Percentiles rank a stretch among this genome's conserved stretches.
Evolutionary conservation across 257 asterid genomes (phyloP).

Genomic region (Fraxinus quadrangulata): DNA sequence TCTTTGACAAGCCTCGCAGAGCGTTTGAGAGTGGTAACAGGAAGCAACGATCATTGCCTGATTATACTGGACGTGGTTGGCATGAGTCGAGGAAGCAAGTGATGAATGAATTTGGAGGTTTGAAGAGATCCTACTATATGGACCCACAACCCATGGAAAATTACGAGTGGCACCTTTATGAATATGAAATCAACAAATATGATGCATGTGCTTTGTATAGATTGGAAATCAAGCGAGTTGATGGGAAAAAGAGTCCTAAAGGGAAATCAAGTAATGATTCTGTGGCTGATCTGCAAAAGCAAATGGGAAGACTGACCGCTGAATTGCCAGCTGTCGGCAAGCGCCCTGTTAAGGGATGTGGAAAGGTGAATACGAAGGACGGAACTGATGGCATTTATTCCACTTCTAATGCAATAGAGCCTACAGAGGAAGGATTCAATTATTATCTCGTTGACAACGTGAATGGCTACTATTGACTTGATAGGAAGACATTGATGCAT

Average conservation of each 20-base stretch:
- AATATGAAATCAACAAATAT: conserved; percentile 73
- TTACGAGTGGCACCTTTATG: conserved; percentile 91
- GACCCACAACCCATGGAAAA: conserved; percentile 93
- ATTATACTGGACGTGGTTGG: conserved; percentile 97
- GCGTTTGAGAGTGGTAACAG: conserved; percentile 98
- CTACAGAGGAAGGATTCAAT: conserved; percentile 50
- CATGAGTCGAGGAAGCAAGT: conserved; percentile 96
- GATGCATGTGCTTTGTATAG: conserved; percentile 80
- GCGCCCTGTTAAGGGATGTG: conserved; percentile 50
- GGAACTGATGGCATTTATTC: conserved; percentile 31
- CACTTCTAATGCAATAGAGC: conserved; percentile 29
- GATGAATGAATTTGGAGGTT: conserved; percentile 80
- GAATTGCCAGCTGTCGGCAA: conserved; percentile 64
- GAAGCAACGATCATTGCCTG: conserved; percentile 95
- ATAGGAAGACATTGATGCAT: conserved; percentile 16
- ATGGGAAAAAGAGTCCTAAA: conserved; percentile 77
- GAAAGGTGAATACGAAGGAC: conserved; percentile 39
- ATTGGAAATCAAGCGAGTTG: conserved; percentile 72
- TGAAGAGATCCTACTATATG: conserved; percentile 97
- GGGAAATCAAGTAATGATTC: conserved; percentile 71
- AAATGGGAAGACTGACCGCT: conserved; percentile 82
- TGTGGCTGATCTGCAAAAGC: conserved; percentile 89
- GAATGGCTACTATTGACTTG: conserved; percentile 55
- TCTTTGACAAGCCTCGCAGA: conserved; percentile 94
- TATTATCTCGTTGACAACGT: conserved; percentile 60